phyloP scores from a whole-genome alignment of 73 alveolate genomes.

The Breviolum minutum region DNA sequence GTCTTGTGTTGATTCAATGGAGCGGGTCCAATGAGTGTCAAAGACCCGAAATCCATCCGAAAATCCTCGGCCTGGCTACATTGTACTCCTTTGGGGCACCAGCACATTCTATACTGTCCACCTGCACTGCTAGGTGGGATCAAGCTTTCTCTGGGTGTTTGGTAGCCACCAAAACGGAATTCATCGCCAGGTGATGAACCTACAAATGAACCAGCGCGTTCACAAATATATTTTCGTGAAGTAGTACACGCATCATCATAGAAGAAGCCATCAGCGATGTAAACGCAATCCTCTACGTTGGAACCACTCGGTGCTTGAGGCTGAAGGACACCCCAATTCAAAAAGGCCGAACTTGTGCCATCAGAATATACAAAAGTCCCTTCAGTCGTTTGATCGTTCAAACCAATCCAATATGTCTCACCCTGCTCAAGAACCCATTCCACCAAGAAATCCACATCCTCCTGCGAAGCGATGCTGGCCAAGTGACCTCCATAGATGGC shows the following conservation, averaged over 20 bases:
- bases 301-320: constrained; percentile 34
- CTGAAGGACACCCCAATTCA: constrained; percentile 61
- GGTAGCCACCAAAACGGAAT: constrained; percentile 75
- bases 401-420: constrained; percentile 58
- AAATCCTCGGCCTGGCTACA: constrained; percentile 41
- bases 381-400: constrained; percentile 43
- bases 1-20: constrained; percentile 87
- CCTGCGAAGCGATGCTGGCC: constrained; percentile 41
- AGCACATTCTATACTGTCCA: constrained; percentile 61
- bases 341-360: not conserved
- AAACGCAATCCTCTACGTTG: constrained; percentile 68
- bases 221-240: constrained; percentile 26
- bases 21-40: constrained; percentile 57
- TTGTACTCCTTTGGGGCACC: constrained; percentile 50
- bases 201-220: constrained; percentile 49
- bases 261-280: constrained; percentile 22
- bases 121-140: constrained; percentile 69
- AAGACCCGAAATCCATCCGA: constrained; percentile 59
- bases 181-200: constrained; percentile 67
- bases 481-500: constrained; percentile 71
- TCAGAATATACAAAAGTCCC: constrained; percentile 14
- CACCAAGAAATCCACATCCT: constrained; percentile 45
- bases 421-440: constrained; percentile 16
- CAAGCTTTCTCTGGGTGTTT: constrained; percentile 26
- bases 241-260: constrained; percentile 28